phyloP scores from a whole-genome alignment of 2,329 filamentous ascomycete genomes.

The Xylariaceae sp. region DNA sequence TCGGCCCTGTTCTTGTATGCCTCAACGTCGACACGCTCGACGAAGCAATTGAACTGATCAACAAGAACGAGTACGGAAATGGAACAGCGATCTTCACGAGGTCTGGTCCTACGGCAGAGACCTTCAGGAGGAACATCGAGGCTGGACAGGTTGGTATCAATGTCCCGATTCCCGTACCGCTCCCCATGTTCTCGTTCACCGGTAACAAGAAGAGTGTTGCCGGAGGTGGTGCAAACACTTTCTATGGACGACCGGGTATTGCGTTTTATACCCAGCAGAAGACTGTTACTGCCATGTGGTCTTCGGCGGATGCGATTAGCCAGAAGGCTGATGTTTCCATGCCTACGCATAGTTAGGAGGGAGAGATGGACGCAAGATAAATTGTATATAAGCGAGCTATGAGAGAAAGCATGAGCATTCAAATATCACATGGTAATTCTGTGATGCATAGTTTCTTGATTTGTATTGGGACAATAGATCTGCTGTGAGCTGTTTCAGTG shows the following conservation, averaged over 20 bases:
- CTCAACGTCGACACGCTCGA: slow-evolving; percentile 74
- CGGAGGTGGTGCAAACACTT: slow-evolving; percentile 86
- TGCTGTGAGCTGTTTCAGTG: too few relatives aligned
- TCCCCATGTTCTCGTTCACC: slow-evolving; percentile 70
- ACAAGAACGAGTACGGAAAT: slow-evolving; percentile 83
- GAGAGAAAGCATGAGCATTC: too few relatives aligned
- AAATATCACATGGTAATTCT: too few relatives aligned
- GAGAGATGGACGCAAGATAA: too few relatives aligned
- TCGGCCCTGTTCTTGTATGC: slow-evolving; percentile 79
- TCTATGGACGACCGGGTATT: slow-evolving; percentile 90
- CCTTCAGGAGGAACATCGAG: slow-evolving; percentile 77
- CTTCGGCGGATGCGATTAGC: slow-evolving; percentile 75
- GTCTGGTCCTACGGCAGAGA: slow-evolving; percentile 70
- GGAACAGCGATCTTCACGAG: slow-evolving; percentile 81
- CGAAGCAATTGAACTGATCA: slow-evolving; percentile 77
- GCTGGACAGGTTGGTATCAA: slow-evolving; percentile 85
- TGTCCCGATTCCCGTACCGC: slow-evolving; percentile 69
- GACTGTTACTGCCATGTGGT: slow-evolving; percentile 94
- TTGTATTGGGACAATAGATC: too few relatives aligned
- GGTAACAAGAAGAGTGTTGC: slow-evolving; percentile 87
- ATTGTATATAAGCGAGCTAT: too few relatives aligned
- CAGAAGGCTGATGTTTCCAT: slow-evolving; percentile 85
- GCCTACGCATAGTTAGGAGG: slow-evolving; percentile 53
- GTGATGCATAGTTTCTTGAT: too few relatives aligned
- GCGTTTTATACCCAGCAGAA: slow-evolving; percentile 97